phyloP scores from a whole-genome alignment of 1,284 basidiomycete genomes.

The Stygiomarasmius scandens region DNA sequence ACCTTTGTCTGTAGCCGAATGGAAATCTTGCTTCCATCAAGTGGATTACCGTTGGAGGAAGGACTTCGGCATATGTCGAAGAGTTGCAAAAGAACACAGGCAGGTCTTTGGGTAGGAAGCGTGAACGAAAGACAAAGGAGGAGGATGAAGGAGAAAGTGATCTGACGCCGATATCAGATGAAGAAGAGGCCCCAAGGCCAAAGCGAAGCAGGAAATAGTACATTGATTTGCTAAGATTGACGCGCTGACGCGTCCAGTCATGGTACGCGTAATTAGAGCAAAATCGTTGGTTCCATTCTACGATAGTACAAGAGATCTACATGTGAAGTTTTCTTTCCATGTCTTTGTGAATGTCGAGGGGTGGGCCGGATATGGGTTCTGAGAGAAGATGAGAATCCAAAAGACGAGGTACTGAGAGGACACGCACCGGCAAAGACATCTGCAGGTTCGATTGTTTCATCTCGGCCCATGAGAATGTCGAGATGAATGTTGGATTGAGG shows the following conservation, averaged over 20 bases:
- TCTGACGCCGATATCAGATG: constrained; percentile 23
- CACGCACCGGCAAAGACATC: constrained; percentile 75
- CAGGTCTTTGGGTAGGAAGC: background rate
- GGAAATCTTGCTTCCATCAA: constrained; percentile 74
- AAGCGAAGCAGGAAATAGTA: no score
- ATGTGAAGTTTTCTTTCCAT: constrained; percentile 72
- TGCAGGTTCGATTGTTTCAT: constrained; percentile 74
- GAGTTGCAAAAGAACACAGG: constrained; percentile 56
- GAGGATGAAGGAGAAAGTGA: constrained; percentile 27
- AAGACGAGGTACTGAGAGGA: background rate
- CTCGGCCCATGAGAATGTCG: constrained; percentile 90
- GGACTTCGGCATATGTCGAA: constrained; percentile 76
- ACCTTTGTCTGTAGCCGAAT: constrained; percentile 51
- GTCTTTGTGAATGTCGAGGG: constrained; percentile 67
- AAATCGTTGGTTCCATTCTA: no score
- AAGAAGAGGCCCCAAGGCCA: no score
- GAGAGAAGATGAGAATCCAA: background rate
- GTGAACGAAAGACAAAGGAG: background rate
- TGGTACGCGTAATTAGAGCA: no score
- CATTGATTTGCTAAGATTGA: no score
- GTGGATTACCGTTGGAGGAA: constrained; percentile 80
- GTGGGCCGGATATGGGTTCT: constrained; percentile 26
- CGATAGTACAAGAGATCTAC: constrained; percentile 33
- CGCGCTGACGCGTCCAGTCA: no score
- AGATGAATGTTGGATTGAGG: constrained; percentile 80